These are phyloP conservation scores for Barnettozyma vustinii DNA, from an alignment of 805 yeast genomes.

Conservation along the genomic window DNA sequence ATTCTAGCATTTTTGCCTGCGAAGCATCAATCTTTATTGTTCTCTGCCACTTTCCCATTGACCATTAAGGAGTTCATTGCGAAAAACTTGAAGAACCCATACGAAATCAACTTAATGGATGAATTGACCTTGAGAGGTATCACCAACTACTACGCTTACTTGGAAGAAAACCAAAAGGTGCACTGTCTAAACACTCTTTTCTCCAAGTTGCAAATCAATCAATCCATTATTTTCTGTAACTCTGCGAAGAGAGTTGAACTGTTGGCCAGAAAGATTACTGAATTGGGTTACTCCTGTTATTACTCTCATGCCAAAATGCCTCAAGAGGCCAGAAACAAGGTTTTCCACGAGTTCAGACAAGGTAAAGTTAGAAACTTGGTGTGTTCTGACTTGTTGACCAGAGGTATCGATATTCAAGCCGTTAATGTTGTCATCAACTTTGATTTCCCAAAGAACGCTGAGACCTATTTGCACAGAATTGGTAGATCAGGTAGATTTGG, in stretches of 20 bases:
- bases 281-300: constrained; percentile 92
- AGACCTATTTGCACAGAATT: constrained; percentile 93
- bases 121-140: constrained; percentile 94
- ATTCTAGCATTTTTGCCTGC: constrained; percentile 76
- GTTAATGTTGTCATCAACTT: constrained; percentile 97
- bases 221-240: constrained; percentile 94
- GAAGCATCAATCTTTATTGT: constrained; percentile 77
- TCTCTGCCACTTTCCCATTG: constrained; percentile 94
- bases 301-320: constrained; percentile 98
- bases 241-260: constrained; percentile 95
- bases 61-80: constrained; percentile 92
- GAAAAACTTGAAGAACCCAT: constrained; percentile 82
- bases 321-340: constrained; percentile 94
- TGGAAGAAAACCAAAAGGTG: constrained; percentile 91
- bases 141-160: constrained; percentile 97
- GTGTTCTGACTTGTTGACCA: constrained; percentile 91
- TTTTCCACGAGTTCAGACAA: constrained; percentile 97
- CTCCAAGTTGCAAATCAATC: constrained; percentile 91
- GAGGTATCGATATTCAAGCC: constrained; percentile 99
- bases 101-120: constrained; percentile 96
- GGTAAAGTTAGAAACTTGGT: constrained; percentile 97
- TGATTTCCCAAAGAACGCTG: constrained; percentile 97
- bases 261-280: constrained; percentile 92
- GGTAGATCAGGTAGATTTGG: constrained; percentile 99
- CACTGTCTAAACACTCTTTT: constrained; percentile 94